Conservation (phyloP, 2,329 filamentous ascomycete genomes). For the Huntiella abstrusa region DNA sequence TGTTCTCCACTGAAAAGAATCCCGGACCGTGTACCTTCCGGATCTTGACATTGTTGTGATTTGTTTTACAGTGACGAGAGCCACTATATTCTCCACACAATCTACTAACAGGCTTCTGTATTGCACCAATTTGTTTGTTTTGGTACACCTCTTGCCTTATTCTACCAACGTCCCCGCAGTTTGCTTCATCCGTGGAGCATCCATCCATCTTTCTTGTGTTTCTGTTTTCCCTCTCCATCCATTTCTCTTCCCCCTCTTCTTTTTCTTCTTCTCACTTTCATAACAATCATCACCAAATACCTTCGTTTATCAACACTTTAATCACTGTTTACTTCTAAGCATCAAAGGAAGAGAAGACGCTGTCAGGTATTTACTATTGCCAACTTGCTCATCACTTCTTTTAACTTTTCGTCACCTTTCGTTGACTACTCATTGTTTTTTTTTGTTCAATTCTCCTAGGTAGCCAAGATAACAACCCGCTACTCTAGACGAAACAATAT, state of each 20-base stretch:
- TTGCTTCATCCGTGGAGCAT: too few relatives aligned
- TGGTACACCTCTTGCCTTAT: not conserved
- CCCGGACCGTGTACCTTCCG: too few relatives aligned
- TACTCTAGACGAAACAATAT: constrained; percentile 15
- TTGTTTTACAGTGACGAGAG: too few relatives aligned
- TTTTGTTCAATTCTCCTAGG: not conserved
- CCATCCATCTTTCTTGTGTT: not conserved
- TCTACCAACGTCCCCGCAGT: too few relatives aligned
- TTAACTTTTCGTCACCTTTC: not conserved
- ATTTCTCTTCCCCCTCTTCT: not conserved
- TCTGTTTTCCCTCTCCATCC: not conserved
- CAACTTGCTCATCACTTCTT: too few relatives aligned
- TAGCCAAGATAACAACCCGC: constrained; percentile 1
- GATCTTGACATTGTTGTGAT: too few relatives aligned
- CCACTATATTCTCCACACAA: too few relatives aligned
- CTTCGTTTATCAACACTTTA: not conserved
- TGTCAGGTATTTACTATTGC: too few relatives aligned
- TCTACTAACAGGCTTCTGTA: too few relatives aligned
- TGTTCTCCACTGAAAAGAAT: too few relatives aligned
- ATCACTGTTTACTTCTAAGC: not conserved
- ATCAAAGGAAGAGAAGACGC: not conserved
- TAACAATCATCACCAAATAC: not conserved
- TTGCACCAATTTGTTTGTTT: not conserved
- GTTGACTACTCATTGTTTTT: not conserved
- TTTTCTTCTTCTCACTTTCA: constrained; percentile 2